Evolutionary conservation across 2,329 filamentous ascomycete species (phyloP), one percentile per base, ranked within the genome.

Genomic region (Lasiodiplodia sp.): DNA sequence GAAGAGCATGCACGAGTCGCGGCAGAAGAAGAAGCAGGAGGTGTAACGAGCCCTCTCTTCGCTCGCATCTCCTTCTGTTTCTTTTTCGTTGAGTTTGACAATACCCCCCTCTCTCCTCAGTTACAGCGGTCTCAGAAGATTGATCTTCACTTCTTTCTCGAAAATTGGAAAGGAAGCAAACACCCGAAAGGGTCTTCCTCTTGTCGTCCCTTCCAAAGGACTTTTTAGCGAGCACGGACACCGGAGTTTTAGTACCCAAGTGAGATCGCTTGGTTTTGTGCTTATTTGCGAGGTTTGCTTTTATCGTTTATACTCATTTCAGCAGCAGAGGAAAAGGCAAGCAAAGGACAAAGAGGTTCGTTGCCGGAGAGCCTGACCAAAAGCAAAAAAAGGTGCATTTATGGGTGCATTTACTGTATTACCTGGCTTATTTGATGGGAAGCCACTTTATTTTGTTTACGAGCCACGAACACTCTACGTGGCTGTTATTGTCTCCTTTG

Each of bases 1-100:
- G 68, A 75, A 64, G 68, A 67, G 47, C 40, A 44, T 62, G 56
- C 67, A 68, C 51, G 51, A 68, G 58, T 31, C 37, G 51, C 37
- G 28, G 38, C 23, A 68, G 31, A 65, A 52, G 67, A 52, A 44
- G 31, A 40, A 64, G 51, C 28, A 64, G 67, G 52, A 68, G 51
- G 38, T 57, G 23, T 64, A 68, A 34, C 34, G 21, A 31, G 40
- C 40, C 40, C 37, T 49, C 31, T 16, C 23, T 25, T 14, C 10
- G 28, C 12, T 44, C 18, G 11, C 25, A 40, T 63, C 23, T 47
- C 57, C 34, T 44, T 53, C 16, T 47, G 31, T 55, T 28, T 60
- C n/a, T 55, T 21, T 47, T 52, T 51, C 47, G 28, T 53, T 38
- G 25, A 28, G 37, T 56, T 23, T 66, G 49, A 6, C 47, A 51